phyloP scores from a whole-genome alignment of 2,329 filamentous ascomycete genomes.

The Talaromyces islandicus region DNA sequence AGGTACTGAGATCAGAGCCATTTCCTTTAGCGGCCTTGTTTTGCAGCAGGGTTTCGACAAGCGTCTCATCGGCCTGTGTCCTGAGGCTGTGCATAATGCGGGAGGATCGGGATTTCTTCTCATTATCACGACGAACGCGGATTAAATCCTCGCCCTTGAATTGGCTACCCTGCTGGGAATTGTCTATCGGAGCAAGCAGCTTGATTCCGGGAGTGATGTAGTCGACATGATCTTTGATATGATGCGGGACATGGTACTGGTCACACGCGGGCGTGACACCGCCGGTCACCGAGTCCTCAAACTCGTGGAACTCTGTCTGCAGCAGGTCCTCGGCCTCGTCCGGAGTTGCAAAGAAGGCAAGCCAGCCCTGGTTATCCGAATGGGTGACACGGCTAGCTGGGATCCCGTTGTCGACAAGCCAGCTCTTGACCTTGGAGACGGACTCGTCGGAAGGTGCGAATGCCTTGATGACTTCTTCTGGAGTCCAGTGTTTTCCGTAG shows the following conservation, averaged over 20 bases:
- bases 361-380: conserved; percentile 48
- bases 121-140: neutral
- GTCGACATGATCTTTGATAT: conserved; percentile 46
- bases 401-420: conserved; percentile 51
- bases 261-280: conserved; percentile 29
- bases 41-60: neutral
- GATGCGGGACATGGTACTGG: conserved; percentile 46
- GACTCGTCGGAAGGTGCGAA: conserved; percentile 40
- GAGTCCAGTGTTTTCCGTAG: conserved; percentile 39
- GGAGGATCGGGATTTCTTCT: neutral
- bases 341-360: conserved; percentile 50
- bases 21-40: neutral
- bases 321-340: conserved; percentile 51
- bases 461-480: conserved; percentile 37
- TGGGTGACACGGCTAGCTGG: conserved; percentile 41
- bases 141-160: conserved; percentile 12
- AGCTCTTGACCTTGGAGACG: conserved; percentile 46
- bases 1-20: conserved; percentile 24
- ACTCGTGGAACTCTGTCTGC: conserved; percentile 49
- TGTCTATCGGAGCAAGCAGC: conserved; percentile 35
- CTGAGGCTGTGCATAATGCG: conserved; percentile 9
- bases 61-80: neutral
- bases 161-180: conserved; percentile 15
- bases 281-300: conserved; percentile 32
- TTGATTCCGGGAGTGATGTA: conserved; percentile 52